A percentile compares a stretch with the other conserved stretches of the same genome.
Conservation (phyloP, 306 rosid species). For the Prunus dulcis region DNA sequence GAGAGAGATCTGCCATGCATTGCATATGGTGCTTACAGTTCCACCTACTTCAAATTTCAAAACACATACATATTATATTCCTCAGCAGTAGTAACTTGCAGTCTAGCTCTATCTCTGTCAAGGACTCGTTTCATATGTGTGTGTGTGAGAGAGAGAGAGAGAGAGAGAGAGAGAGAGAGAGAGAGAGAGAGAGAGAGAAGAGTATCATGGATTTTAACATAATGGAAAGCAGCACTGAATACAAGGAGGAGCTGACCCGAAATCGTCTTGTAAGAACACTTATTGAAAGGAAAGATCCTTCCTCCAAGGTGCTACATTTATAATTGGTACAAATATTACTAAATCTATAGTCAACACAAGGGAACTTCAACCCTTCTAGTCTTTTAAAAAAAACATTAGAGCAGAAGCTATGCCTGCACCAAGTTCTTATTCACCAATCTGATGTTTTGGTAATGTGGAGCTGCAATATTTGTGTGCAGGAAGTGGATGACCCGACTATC, state of each 20-base stretch:
- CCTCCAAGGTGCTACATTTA: neutral
- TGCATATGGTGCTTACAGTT: neutral
- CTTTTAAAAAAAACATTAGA: no score
- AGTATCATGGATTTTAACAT: neutral
- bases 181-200: no score
- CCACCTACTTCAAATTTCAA: neutral
- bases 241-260: neutral
- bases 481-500: constrained; percentile 47
- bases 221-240: neutral
- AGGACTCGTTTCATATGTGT: neutral
- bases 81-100: neutral
- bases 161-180: no score
- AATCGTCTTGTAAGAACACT: neutral
- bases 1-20: neutral
- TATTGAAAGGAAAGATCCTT: constrained; percentile 5
- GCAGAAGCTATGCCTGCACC: neutral
- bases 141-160: no score
- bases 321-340: neutral
- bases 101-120: neutral
- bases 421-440: neutral
- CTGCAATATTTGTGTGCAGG: constrained; percentile 33
- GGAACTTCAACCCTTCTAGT: no score
- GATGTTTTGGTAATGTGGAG: neutral
- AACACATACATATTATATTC: neutral
- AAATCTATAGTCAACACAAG: neutral